Conservation (phyloP, 2,329 filamentous ascomycete species). For the Pseudocercospora eumusae region DNA sequence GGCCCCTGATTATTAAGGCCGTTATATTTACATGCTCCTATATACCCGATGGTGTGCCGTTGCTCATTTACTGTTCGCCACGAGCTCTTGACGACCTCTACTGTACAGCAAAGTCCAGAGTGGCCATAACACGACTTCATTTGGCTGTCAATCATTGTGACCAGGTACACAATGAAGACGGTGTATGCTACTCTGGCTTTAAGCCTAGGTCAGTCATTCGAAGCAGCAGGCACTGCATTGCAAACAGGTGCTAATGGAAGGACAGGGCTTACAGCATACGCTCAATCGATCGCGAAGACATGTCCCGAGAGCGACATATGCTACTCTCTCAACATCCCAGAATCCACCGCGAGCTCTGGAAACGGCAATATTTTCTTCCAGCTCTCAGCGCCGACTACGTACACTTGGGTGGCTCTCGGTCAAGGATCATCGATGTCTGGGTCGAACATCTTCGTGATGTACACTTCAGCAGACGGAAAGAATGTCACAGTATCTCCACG, state of each 20-base stretch:
- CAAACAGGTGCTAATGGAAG: not conserved
- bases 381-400: conserved; percentile 54
- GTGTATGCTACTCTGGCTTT: conserved; percentile 5
- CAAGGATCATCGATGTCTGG: conserved; percentile 57
- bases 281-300: conserved; percentile 27
- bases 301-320: conserved; percentile 40
- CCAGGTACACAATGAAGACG: not conserved
- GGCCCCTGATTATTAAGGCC: not conserved
- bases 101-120: no score
- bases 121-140: not conserved
- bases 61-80: not conserved
- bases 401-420: conserved; percentile 59
- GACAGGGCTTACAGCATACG: conserved; percentile 26
- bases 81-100: no score
- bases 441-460: conserved; percentile 62
- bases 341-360: conserved; percentile 52
- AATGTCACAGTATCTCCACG: conserved; percentile 62
- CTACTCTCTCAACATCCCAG: conserved; percentile 58
- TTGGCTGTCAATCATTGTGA: not conserved
- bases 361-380: conserved; percentile 61
- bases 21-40: conserved; percentile 1
- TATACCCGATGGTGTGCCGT: not conserved
- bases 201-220: not conserved
- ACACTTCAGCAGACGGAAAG: conserved; percentile 53
- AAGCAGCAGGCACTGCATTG: not conserved